Base-by-base conservation (phyloP, 1,284 basidiomycete genomes). In the Cutaneotrichosporon spelunceum region DNA sequence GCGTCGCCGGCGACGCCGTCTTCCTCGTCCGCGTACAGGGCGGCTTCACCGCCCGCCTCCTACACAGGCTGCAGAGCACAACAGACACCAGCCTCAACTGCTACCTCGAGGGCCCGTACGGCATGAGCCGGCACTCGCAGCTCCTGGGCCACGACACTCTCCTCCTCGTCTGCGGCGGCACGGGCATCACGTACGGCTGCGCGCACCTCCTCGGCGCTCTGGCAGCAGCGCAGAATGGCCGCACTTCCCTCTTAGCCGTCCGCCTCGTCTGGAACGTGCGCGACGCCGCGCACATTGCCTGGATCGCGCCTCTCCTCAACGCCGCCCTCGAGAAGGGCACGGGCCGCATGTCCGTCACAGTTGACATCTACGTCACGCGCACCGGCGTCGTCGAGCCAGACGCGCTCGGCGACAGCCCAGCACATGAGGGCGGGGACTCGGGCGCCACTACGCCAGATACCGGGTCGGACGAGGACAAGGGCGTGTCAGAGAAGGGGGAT, bases 31-130 rank as follows among this genome's bases (percentile, higher is more conserved):
- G 60, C 26, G 62, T 58, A 6, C 62, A 62, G 56, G 68, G 69
- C 29, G 75, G 75, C 3, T 73, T 73, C 60, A 73, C 73, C 3
- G 67, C 66, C 49, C 59, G 68, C 23, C 69, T 76, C 60, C 48
- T 58, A 7, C 16, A 60, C 49, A 66, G 65, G 44, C 56, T 70
- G n/a, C 49, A 55, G 21, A 66, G 69, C n/a, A 29, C 58, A 16
- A 55, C 56, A 27, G 56, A 56, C 36, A 53, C 26, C 47, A 53
- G 63, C 29, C 64, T 76, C 29, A 61, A 60, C 23, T 69, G 70
- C 19, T 70, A 66, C 29, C 61, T 78, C 29, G 77, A 78, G 30
- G 77, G 77, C 3, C 75, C 77, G 2, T 78, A 79, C 66, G 77
- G 75, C 0, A 53, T 59, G 3, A 53, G 64, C 2, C 63, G 59